phyloP scores from a whole-genome alignment of 2,329 filamentous ascomycete genomes.

The Albifimbria verrucaria region DNA sequence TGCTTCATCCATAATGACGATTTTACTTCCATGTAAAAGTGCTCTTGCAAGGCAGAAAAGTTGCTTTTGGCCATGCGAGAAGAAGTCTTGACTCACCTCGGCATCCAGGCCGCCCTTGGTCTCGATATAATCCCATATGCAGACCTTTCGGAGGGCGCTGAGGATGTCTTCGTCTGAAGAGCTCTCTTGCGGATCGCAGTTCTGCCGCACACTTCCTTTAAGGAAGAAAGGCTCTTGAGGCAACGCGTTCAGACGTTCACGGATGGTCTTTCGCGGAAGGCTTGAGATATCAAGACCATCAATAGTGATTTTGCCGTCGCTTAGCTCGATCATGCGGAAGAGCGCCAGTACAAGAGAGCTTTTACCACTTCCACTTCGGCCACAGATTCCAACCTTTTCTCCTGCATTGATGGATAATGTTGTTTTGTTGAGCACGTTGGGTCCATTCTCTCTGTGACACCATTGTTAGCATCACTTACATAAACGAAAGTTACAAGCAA shows the following conservation, averaged over 20 bases:
- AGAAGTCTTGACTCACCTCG: conserved; percentile 56
- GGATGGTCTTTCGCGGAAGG: conserved; percentile 61
- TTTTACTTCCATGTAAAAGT: conserved; percentile 59
- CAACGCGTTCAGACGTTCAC: conserved; percentile 68
- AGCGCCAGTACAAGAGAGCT: conserved; percentile 44
- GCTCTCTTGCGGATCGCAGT: too few relatives aligned
- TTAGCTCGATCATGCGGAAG: conserved; percentile 44
- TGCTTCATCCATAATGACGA: conserved; percentile 69
- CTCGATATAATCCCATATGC: neutral
- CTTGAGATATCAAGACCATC: conserved; percentile 68
- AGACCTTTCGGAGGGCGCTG: too few relatives aligned
- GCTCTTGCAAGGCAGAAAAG: conserved; percentile 62
- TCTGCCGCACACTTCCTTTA: neutral
- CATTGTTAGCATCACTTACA: neutral
- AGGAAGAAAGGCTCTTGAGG: conserved; percentile 39
- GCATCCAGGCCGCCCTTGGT: conserved; percentile 51
- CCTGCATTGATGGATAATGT: conserved; percentile 28
- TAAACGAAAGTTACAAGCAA: neutral
- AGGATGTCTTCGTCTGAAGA: too few relatives aligned
- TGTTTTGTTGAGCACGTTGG: conserved; percentile 10
- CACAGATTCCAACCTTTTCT: conserved; percentile 47
- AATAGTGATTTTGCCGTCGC: conserved; percentile 59
- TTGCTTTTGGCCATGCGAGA: conserved; percentile 29
- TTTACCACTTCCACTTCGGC: conserved; percentile 50
- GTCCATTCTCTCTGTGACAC: conserved; percentile 9